Percentiles rank a stretch among this genome's conserved stretches.
phyloP scores from a whole-genome alignment of 352 stramenopile genomes.

The Phytopythium boreale region DNA sequence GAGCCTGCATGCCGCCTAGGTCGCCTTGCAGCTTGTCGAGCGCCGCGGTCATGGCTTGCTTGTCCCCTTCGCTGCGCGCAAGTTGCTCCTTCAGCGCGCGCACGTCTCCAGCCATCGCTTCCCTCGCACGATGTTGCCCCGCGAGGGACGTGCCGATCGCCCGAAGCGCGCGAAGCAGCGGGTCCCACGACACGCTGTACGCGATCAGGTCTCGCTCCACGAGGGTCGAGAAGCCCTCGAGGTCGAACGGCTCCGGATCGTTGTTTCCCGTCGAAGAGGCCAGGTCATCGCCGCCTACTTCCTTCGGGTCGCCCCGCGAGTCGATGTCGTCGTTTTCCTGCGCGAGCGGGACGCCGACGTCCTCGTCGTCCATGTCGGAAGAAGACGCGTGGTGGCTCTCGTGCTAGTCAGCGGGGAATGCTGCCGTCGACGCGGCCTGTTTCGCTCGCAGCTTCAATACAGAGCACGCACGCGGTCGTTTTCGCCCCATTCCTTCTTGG shows the following conservation, averaged over 20 bases:
- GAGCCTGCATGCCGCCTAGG: conserved; percentile 40
- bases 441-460: neutral
- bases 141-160: conserved; percentile 49
- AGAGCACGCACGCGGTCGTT: neutral
- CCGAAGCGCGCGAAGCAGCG: conserved; percentile 61
- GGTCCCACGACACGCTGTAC: conserved; percentile 73
- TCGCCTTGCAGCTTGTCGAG: conserved; percentile 48
- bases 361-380: conserved; percentile 1
- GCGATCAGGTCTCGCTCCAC: conserved; percentile 67
- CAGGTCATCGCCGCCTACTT: conserved; percentile 8
- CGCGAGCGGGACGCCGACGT: neutral
- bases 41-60: conserved; percentile 42
- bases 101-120: conserved; percentile 55
- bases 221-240: conserved; percentile 49
- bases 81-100: conserved; percentile 38
- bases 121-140: conserved; percentile 48
- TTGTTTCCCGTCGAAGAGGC: conserved; percentile 9
- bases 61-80: conserved; percentile 41
- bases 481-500: neutral
- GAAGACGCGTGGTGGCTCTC: neutral
- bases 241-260: conserved; percentile 28
- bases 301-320: neutral
- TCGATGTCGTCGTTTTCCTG: conserved; percentile 8
- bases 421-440: neutral
- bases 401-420: neutral